Base-by-base conservation (phyloP, 805 yeast genomes). In the Jamesozyma piceae region DNA sequence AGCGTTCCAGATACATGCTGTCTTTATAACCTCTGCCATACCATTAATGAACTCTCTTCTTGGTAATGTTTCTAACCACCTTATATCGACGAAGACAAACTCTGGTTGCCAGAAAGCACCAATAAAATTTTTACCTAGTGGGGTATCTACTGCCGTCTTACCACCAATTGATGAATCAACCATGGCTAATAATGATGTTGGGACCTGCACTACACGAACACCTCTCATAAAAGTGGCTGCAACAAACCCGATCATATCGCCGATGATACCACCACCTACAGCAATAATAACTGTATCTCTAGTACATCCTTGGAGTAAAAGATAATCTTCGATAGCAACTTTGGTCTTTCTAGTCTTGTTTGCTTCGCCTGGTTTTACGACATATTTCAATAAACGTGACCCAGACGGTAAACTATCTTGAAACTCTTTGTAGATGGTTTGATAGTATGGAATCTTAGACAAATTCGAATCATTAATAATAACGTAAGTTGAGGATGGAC, bases 181-280 rank as follows among this genome's bases (percentile, higher is more conserved):
- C 98, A 92, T 92, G 8, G 98, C 82, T 49, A 92, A 72, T 49
- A 92, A 66, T 28, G 95, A 84, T 5, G 98, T 92, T 43, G 98
- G 98, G 24, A 92, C 73, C 64, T 92, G 98, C 35, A 88, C 80
- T 44, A 88, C 87, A 49, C 95, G 74, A 8, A 92, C 95, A 44
- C 98, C 98, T 61, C 98, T 77, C 98, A 92, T 92, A 63, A 92
- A 92, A 2, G 98, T 92, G 27, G 98, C 90, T n/a, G 98, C 98
- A 34, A 92, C 97, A 61, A 78, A 92, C 3, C 98, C 98, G 51
- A 90, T 85, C 98, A 92, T 90, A 60, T 92, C 98, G 46, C 98
- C 98, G 63, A 92, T 90, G 41, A 92, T 94, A 54, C 98, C 98
- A 51, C 98, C 98, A 48, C 98, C 98, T 46, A 92, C 77, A 8